Base-by-base conservation (phyloP, 2,329 filamentous ascomycete genomes). In the Penicillium sp. region DNA sequence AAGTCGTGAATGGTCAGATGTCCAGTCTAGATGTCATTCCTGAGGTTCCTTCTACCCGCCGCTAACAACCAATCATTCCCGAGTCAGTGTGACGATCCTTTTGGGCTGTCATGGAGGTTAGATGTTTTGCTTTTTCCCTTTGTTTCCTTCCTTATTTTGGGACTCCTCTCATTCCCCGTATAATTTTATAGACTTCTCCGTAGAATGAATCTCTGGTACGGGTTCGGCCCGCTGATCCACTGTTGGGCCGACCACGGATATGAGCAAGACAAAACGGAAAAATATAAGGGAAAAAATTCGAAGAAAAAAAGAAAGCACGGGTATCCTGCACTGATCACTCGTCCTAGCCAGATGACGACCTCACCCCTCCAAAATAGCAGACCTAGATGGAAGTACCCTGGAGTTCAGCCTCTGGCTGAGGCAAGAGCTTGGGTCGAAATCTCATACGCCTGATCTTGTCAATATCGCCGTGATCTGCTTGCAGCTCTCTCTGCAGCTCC, bases 141-240 rank as follows among this genome's bases (percentile, higher is more conserved):
- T 29, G 11, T 35, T 34, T 34, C 11, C 18, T 26, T 42, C 23
- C 16, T 19, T 23, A 40, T 23, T 43, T 36, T 41, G 13, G 38
- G 23, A 11, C 30, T 40, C 30, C 5, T 53, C 36, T 23, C 16
- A 14, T 48, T 48, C 27, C 4, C 18, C 10, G n/a, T 30, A 41
- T 32, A 14, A 27, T 32, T 9, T 29, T 29, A 14, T 38, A 32
- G 18, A 11, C 18, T 47, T 50, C 48, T 32, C 19, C 27, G 47
- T 49, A 43, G 39, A 50, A 43, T 38, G 23, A 44, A 45, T 56
- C 41, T 42, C 11, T 55, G 51, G 53, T 47, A 60, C 61, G 59
- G 61, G 60, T 55, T 53, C 61, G 61, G 61, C 55, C 61, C 61
- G 61, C 41, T 46, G 60, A 57, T 62, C 61, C 60, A 63, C 61